Conservation (phyloP, 108 stramenopile species). For the Nitzschia inconspicua region DNA sequence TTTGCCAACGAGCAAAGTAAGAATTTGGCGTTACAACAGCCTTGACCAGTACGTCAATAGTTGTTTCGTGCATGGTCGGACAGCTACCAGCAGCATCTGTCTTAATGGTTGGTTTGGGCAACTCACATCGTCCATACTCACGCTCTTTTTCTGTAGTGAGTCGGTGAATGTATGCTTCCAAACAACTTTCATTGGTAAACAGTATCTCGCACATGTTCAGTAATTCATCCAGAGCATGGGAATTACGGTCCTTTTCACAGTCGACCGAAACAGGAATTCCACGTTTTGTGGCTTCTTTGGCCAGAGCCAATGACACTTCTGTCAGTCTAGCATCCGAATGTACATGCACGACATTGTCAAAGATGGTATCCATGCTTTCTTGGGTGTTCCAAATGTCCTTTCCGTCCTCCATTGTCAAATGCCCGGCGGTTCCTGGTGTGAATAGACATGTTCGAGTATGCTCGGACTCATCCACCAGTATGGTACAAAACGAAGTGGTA, state of each 20-base stretch:
- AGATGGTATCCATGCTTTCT: constrained; percentile 33
- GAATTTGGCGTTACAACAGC: constrained; percentile 21
- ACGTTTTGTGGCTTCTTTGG: constrained; percentile 34
- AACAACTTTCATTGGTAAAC: constrained; percentile 35
- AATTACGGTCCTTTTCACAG: constrained; percentile 51
- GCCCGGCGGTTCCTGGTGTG: constrained; percentile 43
- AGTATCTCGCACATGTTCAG: constrained; percentile 28
- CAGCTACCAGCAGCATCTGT: background rate
- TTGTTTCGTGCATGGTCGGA: background rate
- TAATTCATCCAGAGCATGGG: constrained; percentile 31
- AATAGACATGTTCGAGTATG: constrained; percentile 53
- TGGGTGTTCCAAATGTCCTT: too few species aligned
- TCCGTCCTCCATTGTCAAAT: constrained; percentile 30
- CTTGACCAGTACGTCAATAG: constrained; percentile 1
- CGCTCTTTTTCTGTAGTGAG: constrained; percentile 16
- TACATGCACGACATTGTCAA: constrained; percentile 39
- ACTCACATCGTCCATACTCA: background rate
- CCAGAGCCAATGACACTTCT: constrained; percentile 31
- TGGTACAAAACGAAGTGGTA: constrained; percentile 36
- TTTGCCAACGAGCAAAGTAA: constrained; percentile 35
- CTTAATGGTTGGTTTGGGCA: constrained; percentile 7
- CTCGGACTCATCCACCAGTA: constrained; percentile 29
- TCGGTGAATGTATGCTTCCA: constrained; percentile 30
- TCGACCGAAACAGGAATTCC: constrained; percentile 44
- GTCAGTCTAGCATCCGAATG: constrained; percentile 52